Evolutionary conservation across 305 asterid genomes (phyloP).

Genomic region (Galium porrigens): DNA sequence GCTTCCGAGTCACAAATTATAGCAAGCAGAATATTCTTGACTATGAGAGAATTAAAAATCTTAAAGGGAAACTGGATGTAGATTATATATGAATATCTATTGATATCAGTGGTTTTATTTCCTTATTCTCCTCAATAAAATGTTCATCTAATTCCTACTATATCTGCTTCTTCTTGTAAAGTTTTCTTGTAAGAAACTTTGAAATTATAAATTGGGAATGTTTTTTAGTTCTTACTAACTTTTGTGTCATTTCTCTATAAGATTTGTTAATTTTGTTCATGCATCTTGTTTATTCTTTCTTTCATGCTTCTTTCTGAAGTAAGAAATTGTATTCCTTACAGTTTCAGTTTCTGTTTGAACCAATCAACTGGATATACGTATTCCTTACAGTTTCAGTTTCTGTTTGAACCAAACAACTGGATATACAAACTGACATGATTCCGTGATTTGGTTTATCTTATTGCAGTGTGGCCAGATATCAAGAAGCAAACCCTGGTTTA

Average conservation of each 20-base stretch:
- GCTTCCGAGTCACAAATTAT: background rate
- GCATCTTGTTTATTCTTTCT: background rate
- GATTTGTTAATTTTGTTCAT: background rate
- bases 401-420: background rate
- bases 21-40: background rate
- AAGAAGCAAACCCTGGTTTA: slow-evolving; percentile 93
- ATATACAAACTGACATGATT: slow-evolving; percentile 8
- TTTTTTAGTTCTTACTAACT: background rate
- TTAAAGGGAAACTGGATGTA: background rate
- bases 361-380: background rate
- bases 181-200: background rate
- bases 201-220: background rate
- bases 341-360: background rate
- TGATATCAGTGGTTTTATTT: background rate
- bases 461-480: slow-evolving; percentile 85
- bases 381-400: background rate
- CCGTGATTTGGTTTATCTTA: slow-evolving; percentile 19
- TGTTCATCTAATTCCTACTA: background rate
- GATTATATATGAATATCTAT: background rate
- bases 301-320: slow-evolving; percentile 5
- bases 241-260: background rate
- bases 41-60: background rate
- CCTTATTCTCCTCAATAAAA: background rate
- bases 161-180: background rate
- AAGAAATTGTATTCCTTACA: background rate